Evolutionary conservation across 1,284 basidiomycete species (phyloP), one percentile per base, ranked within the genome.

Genomic region (Kwoniella shivajii): DNA sequence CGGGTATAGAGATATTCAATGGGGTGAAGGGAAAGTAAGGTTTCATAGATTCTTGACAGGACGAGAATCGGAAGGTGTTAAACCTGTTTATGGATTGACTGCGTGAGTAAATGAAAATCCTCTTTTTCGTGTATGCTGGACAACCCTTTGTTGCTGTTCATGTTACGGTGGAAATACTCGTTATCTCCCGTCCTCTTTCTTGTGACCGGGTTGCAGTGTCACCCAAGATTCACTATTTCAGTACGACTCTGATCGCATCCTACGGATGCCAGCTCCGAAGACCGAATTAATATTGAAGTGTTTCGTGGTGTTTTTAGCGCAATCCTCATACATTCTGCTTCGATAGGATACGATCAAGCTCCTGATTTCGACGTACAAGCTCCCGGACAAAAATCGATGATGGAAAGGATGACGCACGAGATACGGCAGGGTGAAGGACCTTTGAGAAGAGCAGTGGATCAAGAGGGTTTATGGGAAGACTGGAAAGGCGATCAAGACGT

Each of bases 41-140:
- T 82, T 86, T 67, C 90, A 92, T 75, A 80, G 82, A 14, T 92
- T 92, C 77, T 79, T 91, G 39, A 92, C 90, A 0, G 90, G 90
- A 0, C 78, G 89, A 37, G 90, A 92, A 73, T 84, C 82, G 4
- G 85, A 86, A 16, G 89, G 89, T 0, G 84, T 89, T 18, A 90
- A 90, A 66, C 90, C 90, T 14, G 84, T 92, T 1, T 90, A 85
- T 61, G 90, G 89, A 2, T 77, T 92, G 14, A 92, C 90, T 46
- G 84, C 89, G 88, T 91, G 69, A 64, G 85, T 82, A n/a, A 1
- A 31, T 11, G n/a, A 49, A 2, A 1, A 43, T 51, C 39, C 20
- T 39, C 11, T 22, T 7, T 22, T n/a, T 39, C n/a, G n/a, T n/a
- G n/a, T n/a, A n/a, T n/a, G n/a, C n/a, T n/a, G n/a, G n/a, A n/a